Evolutionary conservation across 805 yeast species (phyloP), one percentile per base, ranked within the genome.

Genomic region (Zygosaccharomyces rouxii): DNA sequence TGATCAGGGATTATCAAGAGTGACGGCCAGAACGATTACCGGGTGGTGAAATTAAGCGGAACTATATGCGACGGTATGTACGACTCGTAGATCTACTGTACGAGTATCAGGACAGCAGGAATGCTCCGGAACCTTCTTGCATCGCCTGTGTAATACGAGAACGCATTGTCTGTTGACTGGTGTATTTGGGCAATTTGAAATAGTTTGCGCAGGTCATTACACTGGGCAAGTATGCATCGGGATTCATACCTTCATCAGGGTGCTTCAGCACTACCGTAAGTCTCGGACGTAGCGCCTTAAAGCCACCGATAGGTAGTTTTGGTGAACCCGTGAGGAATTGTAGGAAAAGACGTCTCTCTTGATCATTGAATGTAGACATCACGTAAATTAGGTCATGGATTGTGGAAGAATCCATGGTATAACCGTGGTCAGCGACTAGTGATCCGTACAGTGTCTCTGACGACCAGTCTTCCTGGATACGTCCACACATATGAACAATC

Each of bases 121-220:
- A 90, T 1, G 95, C 86, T 28, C 88, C 92, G 1, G 90, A 84
- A 22, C 99, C 99, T 57, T 92, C 97, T 4, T 72, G 73, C 60
- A 89, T 79, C 0, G 98, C 97, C 51, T 79, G 84, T 10, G 67
- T 44, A 6, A 94, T 67, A 45, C 85, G 72, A 28, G 71, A 62
- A 43, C 65, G 71, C 83, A 94, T 75, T 1, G 86, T 67, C 14
- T 74, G 81, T 50, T 74, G 76, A 30, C 77, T 70, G 3, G 88
- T 76, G 63, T 92, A 94, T 53, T 85, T 79, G 4, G 99, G 98
- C 18, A 94, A 70, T 64, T 92, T 92, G 55, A 92, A 73, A 62
- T 92, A 94, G 63, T 92, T 92, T 3, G 95, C 97, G 72, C 99
- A 92, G 0, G 99, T 92, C 99, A 92, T 92, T 2, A 94, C 99